Percentiles rank a stretch among this genome's conserved stretches.
These are phyloP conservation scores for Dorcoceras hygrometricum DNA, from an alignment of 257 asterid genomes.

Conservation along the genomic window DNA sequence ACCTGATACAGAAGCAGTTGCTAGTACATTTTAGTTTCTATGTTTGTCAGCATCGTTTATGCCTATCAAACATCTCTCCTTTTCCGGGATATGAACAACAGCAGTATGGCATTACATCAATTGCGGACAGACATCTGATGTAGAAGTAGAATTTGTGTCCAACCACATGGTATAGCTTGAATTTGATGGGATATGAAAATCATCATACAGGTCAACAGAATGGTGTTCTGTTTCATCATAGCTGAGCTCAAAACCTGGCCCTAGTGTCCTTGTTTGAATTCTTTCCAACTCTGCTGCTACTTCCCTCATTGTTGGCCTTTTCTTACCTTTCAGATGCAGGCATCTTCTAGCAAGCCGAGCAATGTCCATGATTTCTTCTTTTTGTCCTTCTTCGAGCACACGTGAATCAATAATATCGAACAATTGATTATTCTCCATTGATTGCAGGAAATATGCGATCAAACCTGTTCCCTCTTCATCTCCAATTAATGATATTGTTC, in stretches of 20 bases:
- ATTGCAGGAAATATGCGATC: constrained; percentile 30
- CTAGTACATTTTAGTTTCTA: too few relatives aligned
- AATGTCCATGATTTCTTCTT: constrained; percentile 32
- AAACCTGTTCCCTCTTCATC: constrained; percentile 29
- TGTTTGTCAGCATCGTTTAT: too few relatives aligned
- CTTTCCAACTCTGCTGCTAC: constrained; percentile 35
- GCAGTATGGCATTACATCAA: background rate
- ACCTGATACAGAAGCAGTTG: too few relatives aligned
- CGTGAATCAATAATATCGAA: constrained; percentile 35
- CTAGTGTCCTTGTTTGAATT: constrained; percentile 20
- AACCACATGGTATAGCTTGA: constrained; percentile 18
- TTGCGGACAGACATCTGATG: background rate
- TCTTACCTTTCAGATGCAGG: too few relatives aligned
- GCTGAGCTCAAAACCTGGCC: constrained; percentile 1
- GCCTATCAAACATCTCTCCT: too few relatives aligned
- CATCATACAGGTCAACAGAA: constrained; percentile 15
- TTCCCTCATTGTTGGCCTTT: too few relatives aligned
- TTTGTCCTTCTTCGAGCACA: constrained; percentile 26
- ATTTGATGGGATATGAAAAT: constrained; percentile 16
- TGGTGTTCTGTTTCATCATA: constrained; percentile 1
- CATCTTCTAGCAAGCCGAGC: too few relatives aligned
- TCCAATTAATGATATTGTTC: constrained; percentile 27
- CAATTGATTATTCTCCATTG: constrained; percentile 33
- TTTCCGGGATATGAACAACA: too few relatives aligned
- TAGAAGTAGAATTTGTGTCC: constrained; percentile 16